Base-by-base conservation (phyloP, 202 grass and related monocot genomes). In the Elaeis oleifera region DNA sequence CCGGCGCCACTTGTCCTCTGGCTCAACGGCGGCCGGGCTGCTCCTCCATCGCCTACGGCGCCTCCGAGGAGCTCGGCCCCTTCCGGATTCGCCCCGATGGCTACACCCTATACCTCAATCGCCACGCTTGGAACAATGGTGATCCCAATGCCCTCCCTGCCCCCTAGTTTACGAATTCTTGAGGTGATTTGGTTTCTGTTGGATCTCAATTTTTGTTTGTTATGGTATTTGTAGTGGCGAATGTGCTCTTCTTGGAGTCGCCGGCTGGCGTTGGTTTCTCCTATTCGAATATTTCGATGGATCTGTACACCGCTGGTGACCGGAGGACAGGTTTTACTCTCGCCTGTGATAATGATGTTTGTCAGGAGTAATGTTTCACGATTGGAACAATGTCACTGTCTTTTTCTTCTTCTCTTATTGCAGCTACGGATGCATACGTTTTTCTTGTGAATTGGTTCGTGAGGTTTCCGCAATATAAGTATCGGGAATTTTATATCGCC, bases 31-130 rank as follows among this genome's bases (percentile, higher is more conserved):
- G 92, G 17, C 92, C 92, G 0, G 92, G 92, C 0, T 97, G 92
- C 75, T 97, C 92, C 9, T 97, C 94, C 6, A 61, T 97, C 50
- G 94, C 74, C 22, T 97, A 84, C 54, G 92, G 92, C 60, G 88
- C 88, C 24, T 97, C 92, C 18, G 94, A 97, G 88, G 94, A 97
- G 88, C 72, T 97, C 59, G 94, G 94, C 23, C 94, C 94, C 60
- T 97, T 97, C 65, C 84, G 94, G 29, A 97, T 97, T 72, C 79
- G 76, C 20, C 48, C 85, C 3, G 94, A 92, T 65, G 88, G 88
- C 6, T 78, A 62, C 76, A 77, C 67, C 18, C 84, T 97, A 19
- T 85, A 84, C 50, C 73, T 68, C 55, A 97, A 97, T 74, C 75
- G 68, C 50, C 70, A 97, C 73, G 88, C 92, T 18, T 97, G 92